Percentiles rank a stretch among this genome's conserved stretches.
Conservation (phyloP, 139 green algal genomes). For the Edaphochlamys debaryana region DNA sequence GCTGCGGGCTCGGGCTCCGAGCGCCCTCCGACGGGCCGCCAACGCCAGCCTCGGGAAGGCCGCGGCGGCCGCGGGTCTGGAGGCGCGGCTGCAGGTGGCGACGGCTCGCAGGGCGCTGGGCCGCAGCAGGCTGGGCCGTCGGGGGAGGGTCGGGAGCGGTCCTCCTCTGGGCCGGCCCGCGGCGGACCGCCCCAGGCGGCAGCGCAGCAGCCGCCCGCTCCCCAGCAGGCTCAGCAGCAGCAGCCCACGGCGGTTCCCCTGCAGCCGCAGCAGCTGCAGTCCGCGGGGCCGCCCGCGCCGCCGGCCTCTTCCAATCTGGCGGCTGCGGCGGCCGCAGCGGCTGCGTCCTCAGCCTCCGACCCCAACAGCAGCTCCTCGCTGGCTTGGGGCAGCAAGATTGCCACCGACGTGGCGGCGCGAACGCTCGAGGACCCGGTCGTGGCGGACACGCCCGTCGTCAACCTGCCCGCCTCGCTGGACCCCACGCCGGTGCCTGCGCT, state of each 20-base stretch:
- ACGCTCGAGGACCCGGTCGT: slow-evolving; percentile 38
- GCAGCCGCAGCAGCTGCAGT: slow-evolving; percentile 12
- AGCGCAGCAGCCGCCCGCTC: no score
- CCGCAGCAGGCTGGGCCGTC: background rate
- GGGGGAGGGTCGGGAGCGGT: background rate
- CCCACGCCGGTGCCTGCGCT: background rate
- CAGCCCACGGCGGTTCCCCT: background rate
- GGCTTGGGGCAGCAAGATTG: slow-evolving; percentile 36
- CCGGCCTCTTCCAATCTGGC: background rate
- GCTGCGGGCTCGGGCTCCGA: background rate
- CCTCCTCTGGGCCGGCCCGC: background rate
- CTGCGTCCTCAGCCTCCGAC: background rate
- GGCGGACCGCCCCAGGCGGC: background rate
- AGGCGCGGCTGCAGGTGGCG: background rate
- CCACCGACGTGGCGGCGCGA: slow-evolving; percentile 16
- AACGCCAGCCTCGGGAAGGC: slow-evolving; percentile 5
- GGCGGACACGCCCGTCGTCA: background rate
- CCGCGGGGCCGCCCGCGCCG: background rate
- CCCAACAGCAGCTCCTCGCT: slow-evolving; percentile 29
- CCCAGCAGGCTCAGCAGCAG: background rate
- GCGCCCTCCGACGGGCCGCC: background rate
- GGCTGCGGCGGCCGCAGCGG: background rate
- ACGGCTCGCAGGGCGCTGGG: background rate
- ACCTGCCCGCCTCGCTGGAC: slow-evolving; percentile 31
- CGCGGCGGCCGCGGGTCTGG: background rate